Evolutionary conservation across 306 rosid species (phyloP).

Genomic region (Rosa multiflora): DNA sequence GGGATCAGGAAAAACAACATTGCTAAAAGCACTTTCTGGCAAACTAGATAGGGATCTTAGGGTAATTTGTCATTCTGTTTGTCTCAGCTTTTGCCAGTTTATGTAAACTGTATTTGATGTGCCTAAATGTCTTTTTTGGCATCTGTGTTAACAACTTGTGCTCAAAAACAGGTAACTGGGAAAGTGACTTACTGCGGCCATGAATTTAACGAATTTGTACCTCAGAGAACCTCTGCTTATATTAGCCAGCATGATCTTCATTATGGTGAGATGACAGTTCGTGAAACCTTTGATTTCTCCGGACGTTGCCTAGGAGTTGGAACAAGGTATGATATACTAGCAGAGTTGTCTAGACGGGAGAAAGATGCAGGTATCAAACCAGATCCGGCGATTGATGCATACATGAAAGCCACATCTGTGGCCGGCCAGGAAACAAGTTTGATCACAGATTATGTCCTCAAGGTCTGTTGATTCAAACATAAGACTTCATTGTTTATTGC

Average conservation of each 20-base stretch:
- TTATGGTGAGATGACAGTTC: slow-evolving; percentile 81
- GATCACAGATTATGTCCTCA: slow-evolving; percentile 72
- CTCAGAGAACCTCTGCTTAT: slow-evolving; percentile 77
- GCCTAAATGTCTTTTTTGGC: neutral
- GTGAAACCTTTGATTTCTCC: slow-evolving; percentile 73
- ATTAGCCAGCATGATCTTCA: slow-evolving; percentile 83
- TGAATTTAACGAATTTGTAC: slow-evolving; percentile 69
- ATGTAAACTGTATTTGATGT: neutral
- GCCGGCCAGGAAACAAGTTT: slow-evolving; percentile 66
- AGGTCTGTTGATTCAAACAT: slow-evolving; percentile 47
- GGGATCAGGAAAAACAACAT: slow-evolving; percentile 61
- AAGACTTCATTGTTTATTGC: neutral
- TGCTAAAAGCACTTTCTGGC: slow-evolving; percentile 58
- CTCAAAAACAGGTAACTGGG: slow-evolving; percentile 51
- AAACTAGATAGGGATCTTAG: slow-evolving; percentile 49
- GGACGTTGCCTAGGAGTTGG: slow-evolving; percentile 77
- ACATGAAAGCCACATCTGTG: slow-evolving; percentile 80
- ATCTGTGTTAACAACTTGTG: neutral
- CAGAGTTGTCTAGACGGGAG: slow-evolving; percentile 60
- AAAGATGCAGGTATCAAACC: slow-evolving; percentile 61
- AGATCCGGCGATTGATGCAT: slow-evolving; percentile 74
- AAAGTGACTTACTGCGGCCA: slow-evolving; percentile 75
- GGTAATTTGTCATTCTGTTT: slow-evolving; percentile 34
- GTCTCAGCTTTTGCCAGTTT: neutral
- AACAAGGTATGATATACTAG: slow-evolving; percentile 54